Evolutionary conservation across 257 asterid genomes (phyloP).

Genomic region (Nemophila menziesii): DNA sequence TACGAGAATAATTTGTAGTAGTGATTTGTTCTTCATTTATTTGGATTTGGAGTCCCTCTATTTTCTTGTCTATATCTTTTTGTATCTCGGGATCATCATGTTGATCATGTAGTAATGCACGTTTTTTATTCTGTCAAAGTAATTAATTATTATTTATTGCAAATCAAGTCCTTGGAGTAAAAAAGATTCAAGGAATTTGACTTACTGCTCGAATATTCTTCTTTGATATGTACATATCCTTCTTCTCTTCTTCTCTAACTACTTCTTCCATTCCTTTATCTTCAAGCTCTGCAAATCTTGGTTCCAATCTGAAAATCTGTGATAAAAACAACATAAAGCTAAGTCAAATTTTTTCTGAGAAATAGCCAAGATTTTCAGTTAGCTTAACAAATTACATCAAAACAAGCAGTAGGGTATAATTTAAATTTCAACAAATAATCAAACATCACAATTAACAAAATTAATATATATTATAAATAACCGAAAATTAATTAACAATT

Average conservation of each 20-base stretch:
- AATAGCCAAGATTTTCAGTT: too few species aligned
- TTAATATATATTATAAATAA: too few species aligned
- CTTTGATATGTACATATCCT: constrained; percentile 29
- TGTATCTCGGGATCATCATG: constrained; percentile 31
- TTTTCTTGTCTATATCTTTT: constrained; percentile 26
- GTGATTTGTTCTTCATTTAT: constrained; percentile 43
- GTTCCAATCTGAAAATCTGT: constrained; percentile 72
- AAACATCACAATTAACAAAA: too few species aligned
- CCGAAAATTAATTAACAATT: too few species aligned
- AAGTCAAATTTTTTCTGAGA: too few species aligned
- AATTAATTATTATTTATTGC: background rate
- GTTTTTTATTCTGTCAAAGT: constrained; percentile 37
- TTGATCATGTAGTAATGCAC: constrained; percentile 25
- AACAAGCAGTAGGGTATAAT: too few species aligned
- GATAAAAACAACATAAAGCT: too few species aligned
- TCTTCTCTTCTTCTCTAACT: constrained; percentile 23
- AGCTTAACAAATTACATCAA: too few species aligned
- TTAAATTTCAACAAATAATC: too few species aligned
- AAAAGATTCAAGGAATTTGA: background rate
- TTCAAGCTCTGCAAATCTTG: constrained; percentile 27
- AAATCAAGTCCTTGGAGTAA: background rate
- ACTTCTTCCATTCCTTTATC: constrained; percentile 27
- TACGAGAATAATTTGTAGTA: constrained; percentile 22
- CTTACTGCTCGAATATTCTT: constrained; percentile 38
- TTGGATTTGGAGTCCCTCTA: constrained; percentile 24